Percentiles rank a stretch among this genome's conserved stretches.
phyloP scores from a whole-genome alignment of 306 rosid species.

The Quercus bicolor region DNA sequence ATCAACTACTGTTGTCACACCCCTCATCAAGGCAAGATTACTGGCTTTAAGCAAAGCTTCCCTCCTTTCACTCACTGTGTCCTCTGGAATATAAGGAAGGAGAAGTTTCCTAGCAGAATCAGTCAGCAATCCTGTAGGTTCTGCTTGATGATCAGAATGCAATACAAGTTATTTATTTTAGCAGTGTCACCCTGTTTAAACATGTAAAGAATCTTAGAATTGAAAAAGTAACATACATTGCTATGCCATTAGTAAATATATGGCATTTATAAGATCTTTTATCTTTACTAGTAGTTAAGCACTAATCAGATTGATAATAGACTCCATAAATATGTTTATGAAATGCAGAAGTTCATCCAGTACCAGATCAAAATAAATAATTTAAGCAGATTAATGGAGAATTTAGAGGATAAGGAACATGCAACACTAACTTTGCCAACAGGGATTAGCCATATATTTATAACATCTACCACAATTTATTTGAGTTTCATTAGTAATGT shows the following conservation, averaged over 20 bases:
- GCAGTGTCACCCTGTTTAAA: background rate
- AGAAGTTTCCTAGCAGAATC: slow-evolving; percentile 64
- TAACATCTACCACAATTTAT: too few species aligned
- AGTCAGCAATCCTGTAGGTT: slow-evolving; percentile 69
- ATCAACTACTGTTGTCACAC: slow-evolving; percentile 88
- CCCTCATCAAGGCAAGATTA: slow-evolving; percentile 57
- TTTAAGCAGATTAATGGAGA: too few species aligned
- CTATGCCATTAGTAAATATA: background rate
- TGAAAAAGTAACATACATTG: background rate
- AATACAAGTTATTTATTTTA: slow-evolving; percentile 8
- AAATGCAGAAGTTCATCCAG: background rate
- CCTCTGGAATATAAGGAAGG: slow-evolving; percentile 52
- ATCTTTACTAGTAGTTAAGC: background rate
- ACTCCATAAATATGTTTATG: slow-evolving; percentile 1
- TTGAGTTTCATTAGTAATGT: too few species aligned
- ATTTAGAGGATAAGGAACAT: too few species aligned
- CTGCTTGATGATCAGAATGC: slow-evolving; percentile 37
- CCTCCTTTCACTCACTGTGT: slow-evolving; percentile 62
- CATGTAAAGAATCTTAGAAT: background rate
- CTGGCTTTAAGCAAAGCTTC: slow-evolving; percentile 77
- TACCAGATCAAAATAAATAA: background rate
- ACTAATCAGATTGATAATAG: slow-evolving; percentile 1
- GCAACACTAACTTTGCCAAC: too few species aligned
- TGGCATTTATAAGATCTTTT: background rate
- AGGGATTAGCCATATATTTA: too few species aligned